Percentiles rank a stretch among this genome's conserved stretches.
Conservation (phyloP, 2,329 filamentous ascomycete genomes). For the Hypoxylon sp. region DNA sequence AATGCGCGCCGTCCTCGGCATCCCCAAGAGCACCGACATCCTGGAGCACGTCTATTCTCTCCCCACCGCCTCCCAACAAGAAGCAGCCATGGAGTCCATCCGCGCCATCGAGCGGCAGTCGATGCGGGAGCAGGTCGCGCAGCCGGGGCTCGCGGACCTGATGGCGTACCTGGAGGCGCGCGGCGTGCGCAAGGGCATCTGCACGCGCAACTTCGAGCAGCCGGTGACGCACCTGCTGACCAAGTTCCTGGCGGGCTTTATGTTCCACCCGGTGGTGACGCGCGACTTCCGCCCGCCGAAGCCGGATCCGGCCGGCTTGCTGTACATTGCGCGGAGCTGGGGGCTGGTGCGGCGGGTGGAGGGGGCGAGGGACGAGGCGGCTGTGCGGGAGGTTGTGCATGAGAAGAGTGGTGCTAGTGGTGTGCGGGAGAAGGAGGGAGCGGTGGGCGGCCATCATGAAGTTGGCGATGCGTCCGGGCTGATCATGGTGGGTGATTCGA, state of each 20-base stretch:
- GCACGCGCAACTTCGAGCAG: slow-evolving; percentile 92
- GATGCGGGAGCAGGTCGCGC: slow-evolving; percentile 84
- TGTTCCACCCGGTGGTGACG: slow-evolving; percentile 86
- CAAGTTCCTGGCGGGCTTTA: slow-evolving; percentile 78
- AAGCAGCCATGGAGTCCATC: slow-evolving; percentile 79
- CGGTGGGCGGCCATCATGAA: slow-evolving; percentile 39
- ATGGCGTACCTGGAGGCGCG: slow-evolving; percentile 85
- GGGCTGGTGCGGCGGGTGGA: slow-evolving; percentile 61
- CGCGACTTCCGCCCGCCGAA: slow-evolving; percentile 88
- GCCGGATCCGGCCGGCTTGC: slow-evolving; percentile 87
- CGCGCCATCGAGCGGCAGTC: slow-evolving; percentile 83
- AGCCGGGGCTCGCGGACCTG: slow-evolving; percentile 81
- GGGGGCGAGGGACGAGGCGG: slow-evolving; percentile 32
- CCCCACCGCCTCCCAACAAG: slow-evolving; percentile 69
- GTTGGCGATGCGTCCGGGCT: slow-evolving; percentile 67
- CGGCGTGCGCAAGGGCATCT: slow-evolving; percentile 83
- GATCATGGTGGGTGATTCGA: slow-evolving; percentile 82
- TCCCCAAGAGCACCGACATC: slow-evolving; percentile 83
- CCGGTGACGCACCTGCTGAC: slow-evolving; percentile 81
- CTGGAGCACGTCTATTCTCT: slow-evolving; percentile 88
- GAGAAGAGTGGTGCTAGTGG: slow-evolving; percentile 32
- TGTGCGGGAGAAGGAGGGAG: slow-evolving; percentile 45
- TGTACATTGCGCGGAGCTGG: slow-evolving; percentile 88
- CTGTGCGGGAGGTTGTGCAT: slow-evolving; percentile 41
- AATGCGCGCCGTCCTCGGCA: slow-evolving; percentile 83